Evolutionary conservation across 208 protist species (phyloP), one percentile per base, ranked within the genome.

Genomic region (Leptomonas pyrrhocoris): DNA sequence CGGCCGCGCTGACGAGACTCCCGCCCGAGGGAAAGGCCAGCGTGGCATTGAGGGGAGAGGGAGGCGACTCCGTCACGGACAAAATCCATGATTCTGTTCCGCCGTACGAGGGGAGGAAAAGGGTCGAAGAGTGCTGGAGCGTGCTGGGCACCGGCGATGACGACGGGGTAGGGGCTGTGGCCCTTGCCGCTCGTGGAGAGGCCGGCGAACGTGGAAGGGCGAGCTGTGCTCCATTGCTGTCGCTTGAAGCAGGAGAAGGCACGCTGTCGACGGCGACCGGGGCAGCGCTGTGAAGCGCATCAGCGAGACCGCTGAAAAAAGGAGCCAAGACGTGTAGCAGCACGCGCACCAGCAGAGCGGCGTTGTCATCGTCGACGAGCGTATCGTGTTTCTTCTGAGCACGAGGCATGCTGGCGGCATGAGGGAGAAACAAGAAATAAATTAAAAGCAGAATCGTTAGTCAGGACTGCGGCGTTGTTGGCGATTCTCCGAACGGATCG

Each of bases 321-420:
- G 71, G 71, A 1, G 27, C 9, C 46, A 77, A 71, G 46, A 77
- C 50, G 13, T 77, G 66, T 40, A 77, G 76, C 43, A 81, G 49
- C 25, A 23, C 53, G 30, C 23, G 42, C 19, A 72, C 43, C 1
- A 81, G 56, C 21, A 6, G 3, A 8, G 21, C 31, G 0, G 45
- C 45, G 49, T 2, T 0, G 23, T 12, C 23, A 2, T 59, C 34
- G 1, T 25, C n/a, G 18, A 15, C 16, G 3, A 5, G 12, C 15
- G 4, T 23, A 9, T 27, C 34, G 11, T 18, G 13, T 5, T 0
- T 7, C 34, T 45, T 7, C 2, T 19, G 23, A 23, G 13, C 2
- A 16, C 2, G 34, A 16, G 54, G 31, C 54, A 45, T 53, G 2
- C 11, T 59, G 9, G 6, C 49, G 6, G 23, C 51, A 19, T 59